A percentile compares a stretch with the other conserved stretches of the same genome.
Evolutionary conservation across 2,329 filamentous ascomycete genomes (phyloP).

Genomic region (Cryoendolithus antarcticus): DNA sequence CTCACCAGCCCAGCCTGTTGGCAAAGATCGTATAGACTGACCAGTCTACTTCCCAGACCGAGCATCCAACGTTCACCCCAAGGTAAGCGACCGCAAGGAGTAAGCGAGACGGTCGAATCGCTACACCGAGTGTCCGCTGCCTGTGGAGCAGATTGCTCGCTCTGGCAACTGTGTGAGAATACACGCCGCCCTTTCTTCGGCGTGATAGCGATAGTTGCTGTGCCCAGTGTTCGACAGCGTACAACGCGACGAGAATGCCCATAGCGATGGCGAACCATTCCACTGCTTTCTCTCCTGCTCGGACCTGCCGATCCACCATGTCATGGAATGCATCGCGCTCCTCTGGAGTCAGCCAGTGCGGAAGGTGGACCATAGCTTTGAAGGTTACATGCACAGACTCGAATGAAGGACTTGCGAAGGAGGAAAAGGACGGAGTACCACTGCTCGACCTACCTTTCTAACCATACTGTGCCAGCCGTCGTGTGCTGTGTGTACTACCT

Average conservation of each 20-base stretch:
- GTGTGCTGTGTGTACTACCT: too few species aligned
- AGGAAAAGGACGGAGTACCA: too few species aligned
- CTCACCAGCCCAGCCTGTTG: slow-evolving; percentile 15
- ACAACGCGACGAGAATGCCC: slow-evolving; percentile 7
- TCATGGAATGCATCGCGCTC: too few species aligned
- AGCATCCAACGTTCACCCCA: slow-evolving; percentile 6
- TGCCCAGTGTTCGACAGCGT: slow-evolving; percentile 9
- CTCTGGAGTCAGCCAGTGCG: too few species aligned
- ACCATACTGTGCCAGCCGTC: too few species aligned
- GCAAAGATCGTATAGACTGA: slow-evolving; percentile 9
- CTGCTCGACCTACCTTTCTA: too few species aligned
- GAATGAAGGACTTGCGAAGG: too few species aligned
- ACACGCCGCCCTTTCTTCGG: background rate
- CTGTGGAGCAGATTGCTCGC: background rate
- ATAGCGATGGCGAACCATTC: slow-evolving; percentile 10
- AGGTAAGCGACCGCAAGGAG: slow-evolving; percentile 3
- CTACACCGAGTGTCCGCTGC: background rate
- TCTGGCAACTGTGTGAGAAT: background rate
- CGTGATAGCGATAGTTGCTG: slow-evolving; percentile 1
- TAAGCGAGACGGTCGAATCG: slow-evolving; percentile 2
- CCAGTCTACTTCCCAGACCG: slow-evolving; percentile 7
- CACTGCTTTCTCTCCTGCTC: slow-evolving; percentile 5
- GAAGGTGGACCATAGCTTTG: too few species aligned
- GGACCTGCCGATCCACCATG: slow-evolving; percentile 1
- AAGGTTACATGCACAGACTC: too few species aligned